Percentiles rank a stretch among this genome's conserved stretches.
Evolutionary conservation across 1,139 yeast species (phyloP).

Genomic region (Magnusiomyces paraingens): DNA sequence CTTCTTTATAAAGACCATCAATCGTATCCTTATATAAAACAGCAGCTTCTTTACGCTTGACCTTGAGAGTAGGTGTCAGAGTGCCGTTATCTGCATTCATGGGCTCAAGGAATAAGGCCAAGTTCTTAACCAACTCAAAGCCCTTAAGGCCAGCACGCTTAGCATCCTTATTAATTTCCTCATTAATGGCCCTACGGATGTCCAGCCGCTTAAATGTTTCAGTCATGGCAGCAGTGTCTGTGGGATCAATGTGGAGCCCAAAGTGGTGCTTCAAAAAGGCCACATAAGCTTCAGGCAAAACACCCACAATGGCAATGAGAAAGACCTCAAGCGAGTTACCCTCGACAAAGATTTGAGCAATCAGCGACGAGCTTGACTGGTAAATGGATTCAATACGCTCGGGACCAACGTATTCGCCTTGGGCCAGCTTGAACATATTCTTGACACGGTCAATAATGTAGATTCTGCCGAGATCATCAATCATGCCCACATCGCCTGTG

Average conservation of each 20-base stretch:
- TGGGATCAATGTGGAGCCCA: constrained; percentile 21
- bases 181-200: constrained; percentile 31
- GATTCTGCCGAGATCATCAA: constrained; percentile 50
- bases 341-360: constrained; percentile 55
- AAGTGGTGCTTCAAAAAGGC: constrained; percentile 26
- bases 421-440: constrained; percentile 74
- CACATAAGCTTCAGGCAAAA: constrained; percentile 42
- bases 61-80: constrained; percentile 70
- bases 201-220: constrained; percentile 27
- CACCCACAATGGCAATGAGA: constrained; percentile 59
- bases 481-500: constrained; percentile 67
- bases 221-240: constrained; percentile 29
- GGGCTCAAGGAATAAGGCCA: constrained; percentile 57
- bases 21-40: constrained; percentile 45
- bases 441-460: constrained; percentile 67
- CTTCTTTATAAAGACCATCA: constrained; percentile 56
- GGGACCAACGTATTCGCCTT: constrained; percentile 78
- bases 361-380: constrained; percentile 45
- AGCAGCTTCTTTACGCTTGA: constrained; percentile 56
- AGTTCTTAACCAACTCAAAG: constrained; percentile 62
- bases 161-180: constrained; percentile 30
- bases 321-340: constrained; percentile 60
- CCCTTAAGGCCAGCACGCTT: constrained; percentile 34
- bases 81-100: constrained; percentile 56
- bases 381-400: constrained; percentile 67